phyloP scores from a whole-genome alignment of 2,329 filamentous ascomycete species.

The Phialophora chinensis region DNA sequence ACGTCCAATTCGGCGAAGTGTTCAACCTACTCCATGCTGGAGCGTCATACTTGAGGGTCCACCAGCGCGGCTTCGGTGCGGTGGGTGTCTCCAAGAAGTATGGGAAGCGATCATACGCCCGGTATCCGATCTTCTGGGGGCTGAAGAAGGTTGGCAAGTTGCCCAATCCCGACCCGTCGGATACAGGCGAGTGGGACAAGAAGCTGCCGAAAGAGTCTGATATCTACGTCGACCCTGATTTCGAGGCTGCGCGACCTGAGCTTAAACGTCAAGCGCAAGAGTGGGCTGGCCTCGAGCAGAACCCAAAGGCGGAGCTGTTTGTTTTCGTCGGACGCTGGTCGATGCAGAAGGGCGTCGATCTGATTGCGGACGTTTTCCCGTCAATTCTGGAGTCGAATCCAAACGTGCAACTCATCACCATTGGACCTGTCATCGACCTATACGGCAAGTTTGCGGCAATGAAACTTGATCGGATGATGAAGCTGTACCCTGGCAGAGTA shows the following conservation, averaged over 20 bases:
- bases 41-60: conserved; percentile 68
- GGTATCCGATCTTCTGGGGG: conserved; percentile 74
- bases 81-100: conserved; percentile 73
- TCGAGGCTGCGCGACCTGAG: conserved; percentile 60
- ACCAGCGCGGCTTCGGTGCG: conserved; percentile 71
- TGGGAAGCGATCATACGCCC: conserved; percentile 68
- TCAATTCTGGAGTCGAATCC: conserved; percentile 65
- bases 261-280: conserved; percentile 68
- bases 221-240: conserved; percentile 59
- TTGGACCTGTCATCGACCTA: conserved; percentile 70
- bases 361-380: conserved; percentile 72
- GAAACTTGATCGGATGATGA: conserved; percentile 69
- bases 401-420: conserved; percentile 66
- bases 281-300: conserved; percentile 68
- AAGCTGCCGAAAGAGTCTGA: conserved; percentile 57
- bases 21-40: conserved; percentile 73
- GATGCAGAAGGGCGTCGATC: conserved; percentile 71
- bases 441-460: conserved; percentile 71
- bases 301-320: conserved; percentile 67
- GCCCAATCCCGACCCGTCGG: conserved; percentile 70
- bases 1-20: conserved; percentile 71
- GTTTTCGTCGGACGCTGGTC: conserved; percentile 74
- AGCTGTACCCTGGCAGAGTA: conserved; percentile 68
- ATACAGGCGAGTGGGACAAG: conserved; percentile 66
- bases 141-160: conserved; percentile 66